These are phyloP conservation scores for Alternaria metachromatica DNA, from an alignment of 2,329 filamentous ascomycete species.

Conservation along the genomic window DNA sequence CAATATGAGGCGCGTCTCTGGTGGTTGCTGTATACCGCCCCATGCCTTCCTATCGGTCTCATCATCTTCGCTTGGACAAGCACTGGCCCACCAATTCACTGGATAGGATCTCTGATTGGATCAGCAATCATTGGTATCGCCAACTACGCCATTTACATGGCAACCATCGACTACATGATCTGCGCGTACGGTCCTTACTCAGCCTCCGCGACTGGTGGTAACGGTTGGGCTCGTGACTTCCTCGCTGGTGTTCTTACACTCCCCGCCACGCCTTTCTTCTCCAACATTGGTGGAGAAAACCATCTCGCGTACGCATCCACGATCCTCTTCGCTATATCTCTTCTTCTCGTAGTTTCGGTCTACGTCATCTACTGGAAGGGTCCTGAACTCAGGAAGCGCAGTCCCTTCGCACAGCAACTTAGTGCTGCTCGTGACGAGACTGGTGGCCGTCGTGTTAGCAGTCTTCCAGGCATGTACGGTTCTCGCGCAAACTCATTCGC, in stretches of 20 bases:
- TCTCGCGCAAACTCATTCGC: conserved; percentile 38
- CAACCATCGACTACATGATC: conserved; percentile 81
- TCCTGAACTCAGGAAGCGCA: conserved; percentile 58
- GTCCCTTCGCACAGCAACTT: conserved; percentile 61
- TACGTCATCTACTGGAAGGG: conserved; percentile 63
- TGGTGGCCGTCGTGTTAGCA: conserved; percentile 43
- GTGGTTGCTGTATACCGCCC: conserved; percentile 68
- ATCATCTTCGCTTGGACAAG: conserved; percentile 76
- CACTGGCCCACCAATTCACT: conserved; percentile 68
- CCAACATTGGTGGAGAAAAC: conserved; percentile 48
- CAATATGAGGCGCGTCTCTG: conserved; percentile 64
- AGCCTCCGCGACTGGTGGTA: conserved; percentile 78
- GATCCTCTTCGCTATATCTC: conserved; percentile 60
- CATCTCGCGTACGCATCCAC: conserved; percentile 62
- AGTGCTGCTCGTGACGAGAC: conserved; percentile 40
- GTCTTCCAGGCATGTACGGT: conserved; percentile 40
- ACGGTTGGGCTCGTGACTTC: conserved; percentile 78
- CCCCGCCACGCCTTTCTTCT: conserved; percentile 67
- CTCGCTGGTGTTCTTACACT: conserved; percentile 75
- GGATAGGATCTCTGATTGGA: conserved; percentile 73
- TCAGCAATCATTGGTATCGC: conserved; percentile 73
- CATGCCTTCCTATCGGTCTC: conserved; percentile 70
- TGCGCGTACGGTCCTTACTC: conserved; percentile 76
- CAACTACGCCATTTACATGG: conserved; percentile 77
- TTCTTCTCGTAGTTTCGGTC: conserved; percentile 52